A percentile compares a stretch with the other conserved stretches of the same genome.
phyloP scores from a whole-genome alignment of 1,284 basidiomycete species.

The Trametes pubescens region DNA sequence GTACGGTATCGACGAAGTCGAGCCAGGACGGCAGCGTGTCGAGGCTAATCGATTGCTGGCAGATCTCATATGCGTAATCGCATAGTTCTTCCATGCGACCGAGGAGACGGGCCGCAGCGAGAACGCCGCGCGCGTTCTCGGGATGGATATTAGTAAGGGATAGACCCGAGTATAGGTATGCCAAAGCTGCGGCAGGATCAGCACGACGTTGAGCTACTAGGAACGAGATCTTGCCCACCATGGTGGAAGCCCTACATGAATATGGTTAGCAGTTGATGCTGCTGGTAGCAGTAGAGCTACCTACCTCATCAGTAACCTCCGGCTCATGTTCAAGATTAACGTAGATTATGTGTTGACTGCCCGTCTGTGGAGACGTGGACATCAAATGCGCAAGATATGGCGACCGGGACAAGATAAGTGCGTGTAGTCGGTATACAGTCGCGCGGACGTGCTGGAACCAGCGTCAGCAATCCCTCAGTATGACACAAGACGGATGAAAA shows the following conservation, averaged over 20 bases:
- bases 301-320: slow-evolving; percentile 83
- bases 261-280: neutral
- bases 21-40: slow-evolving; percentile 81
- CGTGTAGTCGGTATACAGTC: slow-evolving; percentile 77
- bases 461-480: too few relatives aligned
- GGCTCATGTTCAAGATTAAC: slow-evolving; percentile 80
- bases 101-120: slow-evolving; percentile 83
- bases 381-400: slow-evolving; percentile 88
- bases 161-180: slow-evolving; percentile 80
- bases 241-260: slow-evolving; percentile 62
- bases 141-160: slow-evolving; percentile 73
- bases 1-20: slow-evolving; percentile 72
- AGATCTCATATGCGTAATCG: slow-evolving; percentile 79
- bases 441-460: slow-evolving; percentile 71
- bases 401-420: slow-evolving; percentile 85
- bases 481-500: slow-evolving; percentile 9
- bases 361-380: slow-evolving; percentile 72
- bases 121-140: slow-evolving; percentile 81
- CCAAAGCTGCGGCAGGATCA: slow-evolving; percentile 58
- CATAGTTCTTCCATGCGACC: slow-evolving; percentile 87
- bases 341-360: slow-evolving; percentile 71
- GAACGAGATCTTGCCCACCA: slow-evolving; percentile 58
- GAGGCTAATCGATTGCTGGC: slow-evolving; percentile 75
- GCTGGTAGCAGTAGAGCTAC: slow-evolving; percentile 38
- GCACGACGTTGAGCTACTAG: slow-evolving; percentile 17